Conservation (phyloP, 306 rosid species). For the Quillaja saponaria region DNA sequence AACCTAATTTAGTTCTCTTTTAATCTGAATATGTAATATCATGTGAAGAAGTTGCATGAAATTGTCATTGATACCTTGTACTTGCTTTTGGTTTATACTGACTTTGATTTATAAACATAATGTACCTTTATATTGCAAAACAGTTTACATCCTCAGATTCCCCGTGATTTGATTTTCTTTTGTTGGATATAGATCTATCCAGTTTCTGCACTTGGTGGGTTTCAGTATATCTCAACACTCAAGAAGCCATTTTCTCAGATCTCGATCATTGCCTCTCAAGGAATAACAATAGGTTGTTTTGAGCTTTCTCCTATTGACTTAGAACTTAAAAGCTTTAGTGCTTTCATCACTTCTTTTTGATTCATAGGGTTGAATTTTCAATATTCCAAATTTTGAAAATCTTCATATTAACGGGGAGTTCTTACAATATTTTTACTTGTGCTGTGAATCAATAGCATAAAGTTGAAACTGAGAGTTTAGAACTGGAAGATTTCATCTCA, state of each 20-base stretch:
- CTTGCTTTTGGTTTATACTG: conserved; percentile 1
- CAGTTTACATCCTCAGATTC: too few species aligned
- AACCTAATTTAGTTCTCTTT: too few species aligned
- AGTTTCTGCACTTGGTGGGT: conserved; percentile 86
- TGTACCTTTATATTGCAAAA: conserved; percentile 19
- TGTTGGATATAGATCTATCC: conserved; percentile 73
- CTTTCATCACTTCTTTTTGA: too few species aligned
- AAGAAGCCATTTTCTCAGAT: conserved; percentile 79
- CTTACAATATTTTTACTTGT: conserved; percentile 1
- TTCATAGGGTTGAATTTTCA: conserved; percentile 8
- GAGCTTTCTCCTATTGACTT: conserved; percentile 8
- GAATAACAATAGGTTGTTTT: conserved; percentile 69
- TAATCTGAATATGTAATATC: too few species aligned
- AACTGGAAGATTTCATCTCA: too few species aligned
- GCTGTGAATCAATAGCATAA: neutral
- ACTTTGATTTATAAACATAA: neutral
- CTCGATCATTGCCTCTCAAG: conserved; percentile 90
- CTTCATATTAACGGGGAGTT: neutral
- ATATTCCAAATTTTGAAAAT: neutral
- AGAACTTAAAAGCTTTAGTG: too few species aligned
- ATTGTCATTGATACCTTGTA: neutral
- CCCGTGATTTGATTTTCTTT: conserved; percentile 16
- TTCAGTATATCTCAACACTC: conserved; percentile 69
- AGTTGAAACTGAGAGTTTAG: conserved; percentile 2
- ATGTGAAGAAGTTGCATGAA: too few species aligned